Base-by-base conservation (phyloP, 176 grass and related monocot species). In the Oryza coarctata region DNA sequence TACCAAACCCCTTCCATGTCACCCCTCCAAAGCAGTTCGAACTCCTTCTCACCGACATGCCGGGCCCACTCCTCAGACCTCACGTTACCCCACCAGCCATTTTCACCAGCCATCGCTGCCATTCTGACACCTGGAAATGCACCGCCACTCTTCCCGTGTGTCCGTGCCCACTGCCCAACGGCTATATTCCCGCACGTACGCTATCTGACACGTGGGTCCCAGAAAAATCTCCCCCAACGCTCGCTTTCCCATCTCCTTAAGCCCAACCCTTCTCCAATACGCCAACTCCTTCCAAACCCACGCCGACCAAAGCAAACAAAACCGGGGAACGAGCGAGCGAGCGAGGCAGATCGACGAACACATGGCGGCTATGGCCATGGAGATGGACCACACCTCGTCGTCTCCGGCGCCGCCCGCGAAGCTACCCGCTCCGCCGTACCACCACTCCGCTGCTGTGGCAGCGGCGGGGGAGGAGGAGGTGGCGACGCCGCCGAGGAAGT, bases 401-500 rank as follows among this genome's bases (percentile, higher is more conserved):
- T 84, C 82, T 8, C 78, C 35, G 38, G 61, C 34, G 36, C 73
- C 62, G 3, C 8, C 76, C 3, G 77, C 60, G 2, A 68, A 38
- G 75, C 73, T 79, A 36, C 77, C 77, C 15, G 9, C 39, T 8
- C 81, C 88, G 0, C 91, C 88, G 20, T 90, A 93, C 65, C 85
- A 80, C 77, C 83, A 78, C 71, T 6, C 80, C 18, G 32, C 79
- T 4, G 25, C 65, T 0, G 32, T 4, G 32, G 4, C 32, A 4
- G 32, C 32, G 32, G 4, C 32, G 32, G 32, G 32, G 1, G 34
- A 28, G 12, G 70, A 68, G 68, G 63, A 44, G 0, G 26, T 33
- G 55, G 58, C 47, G 17, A 86, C 86, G 25, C 87, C 88, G 13
- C 84, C 81, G 63, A 75, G 78, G 30, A 94, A 87, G 70, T 33